Conservation (phyloP, 2,329 filamentous ascomycete genomes). For the Metarhizium sp. region DNA sequence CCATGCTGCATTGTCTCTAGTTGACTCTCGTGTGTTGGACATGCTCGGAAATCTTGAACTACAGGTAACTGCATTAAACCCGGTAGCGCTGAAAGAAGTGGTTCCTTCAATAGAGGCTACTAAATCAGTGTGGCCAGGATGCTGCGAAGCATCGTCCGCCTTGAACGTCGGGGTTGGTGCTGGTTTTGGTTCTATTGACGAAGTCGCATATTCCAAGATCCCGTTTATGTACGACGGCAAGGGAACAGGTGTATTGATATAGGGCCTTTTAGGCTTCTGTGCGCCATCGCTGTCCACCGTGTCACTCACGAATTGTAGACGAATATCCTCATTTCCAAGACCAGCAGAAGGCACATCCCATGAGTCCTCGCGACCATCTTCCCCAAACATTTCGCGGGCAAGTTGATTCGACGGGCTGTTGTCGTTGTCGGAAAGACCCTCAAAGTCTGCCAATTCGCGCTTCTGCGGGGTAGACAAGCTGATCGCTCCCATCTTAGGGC, state of each 20-base stretch:
- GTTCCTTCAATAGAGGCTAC: constrained; percentile 3
- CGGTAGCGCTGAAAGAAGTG: neutral
- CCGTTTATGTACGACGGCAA: neutral
- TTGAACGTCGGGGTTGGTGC: neutral
- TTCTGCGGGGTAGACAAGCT: constrained; percentile 28
- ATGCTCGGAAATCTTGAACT: neutral
- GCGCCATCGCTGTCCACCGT: neutral
- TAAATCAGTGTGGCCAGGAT: neutral
- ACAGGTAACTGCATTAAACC: neutral
- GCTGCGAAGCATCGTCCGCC: neutral
- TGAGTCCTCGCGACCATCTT: constrained; percentile 2
- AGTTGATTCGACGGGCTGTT: constrained; percentile 19
- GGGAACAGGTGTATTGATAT: constrained; percentile 3
- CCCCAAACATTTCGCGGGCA: constrained; percentile 12
- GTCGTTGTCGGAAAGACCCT: constrained; percentile 20
- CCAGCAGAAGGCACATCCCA: neutral
- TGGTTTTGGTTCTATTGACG: neutral
- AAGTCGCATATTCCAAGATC: neutral
- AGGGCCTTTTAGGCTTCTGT: neutral
- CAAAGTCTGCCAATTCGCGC: constrained; percentile 19
- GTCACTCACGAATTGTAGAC: neutral
- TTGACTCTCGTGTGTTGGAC: neutral
- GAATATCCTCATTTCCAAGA: neutral
- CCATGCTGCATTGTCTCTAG: neutral
- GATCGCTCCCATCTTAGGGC: constrained; percentile 22